Conservation (phyloP, 73 alveolate genomes). For the Tetrahymena elliotti region DNA sequence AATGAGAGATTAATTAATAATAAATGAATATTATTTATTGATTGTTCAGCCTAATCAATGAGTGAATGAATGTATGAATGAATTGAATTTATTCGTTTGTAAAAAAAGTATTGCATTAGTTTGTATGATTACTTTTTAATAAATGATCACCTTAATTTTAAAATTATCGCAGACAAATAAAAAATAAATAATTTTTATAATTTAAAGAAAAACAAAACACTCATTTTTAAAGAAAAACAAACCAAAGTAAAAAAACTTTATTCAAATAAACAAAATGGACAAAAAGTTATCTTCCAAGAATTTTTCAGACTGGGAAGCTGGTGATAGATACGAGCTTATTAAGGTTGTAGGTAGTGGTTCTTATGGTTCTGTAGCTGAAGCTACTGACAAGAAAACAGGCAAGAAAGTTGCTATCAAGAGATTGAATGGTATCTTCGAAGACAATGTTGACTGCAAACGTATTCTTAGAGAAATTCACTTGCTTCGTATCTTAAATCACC, state of each 20-base stretch:
- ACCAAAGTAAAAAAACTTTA: not conserved
- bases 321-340: conserved; percentile 75
- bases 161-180: not conserved
- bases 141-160: not conserved
- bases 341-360: conserved; percentile 87
- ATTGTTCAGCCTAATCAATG: not conserved
- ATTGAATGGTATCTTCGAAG: conserved; percentile 71
- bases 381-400: conserved; percentile 74
- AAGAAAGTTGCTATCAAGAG: conserved; percentile 57
- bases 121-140: not conserved
- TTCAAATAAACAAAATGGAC: not conserved
- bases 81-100: too few species aligned
- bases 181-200: not conserved
- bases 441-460: conserved; percentile 87
- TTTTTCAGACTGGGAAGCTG: conserved; percentile 59
- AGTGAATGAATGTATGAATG: not conserved
- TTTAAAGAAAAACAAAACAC: not conserved
- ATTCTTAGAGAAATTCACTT: conserved; percentile 74
- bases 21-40: not conserved
- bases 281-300: conserved; percentile 3
- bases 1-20: not conserved
- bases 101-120: not conserved
- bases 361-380: conserved; percentile 87
- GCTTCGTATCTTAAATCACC: conserved; percentile 59
- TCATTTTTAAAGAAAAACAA: not conserved